Conservation (phyloP, 176 grass and related monocot species). For the Thinopyrum elongatum region DNA sequence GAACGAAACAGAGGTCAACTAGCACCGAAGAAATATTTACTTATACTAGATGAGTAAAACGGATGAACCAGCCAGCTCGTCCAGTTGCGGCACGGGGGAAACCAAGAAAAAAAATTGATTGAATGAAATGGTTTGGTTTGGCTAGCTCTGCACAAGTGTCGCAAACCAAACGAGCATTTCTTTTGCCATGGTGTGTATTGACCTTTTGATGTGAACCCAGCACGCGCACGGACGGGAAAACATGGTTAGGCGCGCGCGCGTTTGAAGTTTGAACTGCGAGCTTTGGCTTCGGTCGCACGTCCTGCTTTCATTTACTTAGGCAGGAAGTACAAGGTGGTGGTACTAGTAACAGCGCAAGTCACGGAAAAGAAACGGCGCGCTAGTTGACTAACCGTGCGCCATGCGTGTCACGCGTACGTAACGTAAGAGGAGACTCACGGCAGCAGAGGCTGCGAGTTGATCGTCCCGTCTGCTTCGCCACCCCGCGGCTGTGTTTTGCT, state of each 20-base stretch:
- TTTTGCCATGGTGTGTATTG: too few relatives aligned
- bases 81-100: too few relatives aligned
- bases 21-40: neutral
- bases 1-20: constrained; percentile 20
- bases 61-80: too few relatives aligned
- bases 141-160: neutral
- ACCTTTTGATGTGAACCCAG: neutral
- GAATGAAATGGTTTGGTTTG: too few relatives aligned
- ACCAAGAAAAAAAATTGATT: too few relatives aligned
- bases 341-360: neutral
- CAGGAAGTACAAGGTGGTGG: too few relatives aligned
- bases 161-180: too few relatives aligned
- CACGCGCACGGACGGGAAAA: neutral
- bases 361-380: neutral
- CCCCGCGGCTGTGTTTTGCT: neutral
- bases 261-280: neutral
- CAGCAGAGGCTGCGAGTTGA: too few relatives aligned
- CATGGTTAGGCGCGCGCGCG: constrained; percentile 3
- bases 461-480: too few relatives aligned
- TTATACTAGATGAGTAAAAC: neutral
- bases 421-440: neutral
- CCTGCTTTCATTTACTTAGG: too few relatives aligned
- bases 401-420: neutral
- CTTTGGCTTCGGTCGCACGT: too few relatives aligned
- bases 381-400: neutral